Conservation (phyloP, 805 yeast genomes). For the Dipodascus albidus region DNA sequence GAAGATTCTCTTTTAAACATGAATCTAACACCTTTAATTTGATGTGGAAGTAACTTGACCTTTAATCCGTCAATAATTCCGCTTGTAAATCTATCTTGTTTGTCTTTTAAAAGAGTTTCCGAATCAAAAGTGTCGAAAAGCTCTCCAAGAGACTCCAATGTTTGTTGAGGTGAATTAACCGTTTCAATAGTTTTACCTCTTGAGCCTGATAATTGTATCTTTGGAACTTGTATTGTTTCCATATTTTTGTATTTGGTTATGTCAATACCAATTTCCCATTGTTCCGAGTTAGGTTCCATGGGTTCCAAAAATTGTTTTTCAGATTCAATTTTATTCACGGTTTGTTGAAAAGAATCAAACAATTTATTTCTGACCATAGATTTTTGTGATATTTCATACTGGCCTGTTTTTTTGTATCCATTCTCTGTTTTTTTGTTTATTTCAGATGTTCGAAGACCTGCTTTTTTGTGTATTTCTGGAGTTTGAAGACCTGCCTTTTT, state of each 20-base stretch:
- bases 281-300: constrained; percentile 15
- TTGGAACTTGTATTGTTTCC: constrained; percentile 2
- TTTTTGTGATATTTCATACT: too few species aligned
- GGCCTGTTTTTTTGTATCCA: too few species aligned
- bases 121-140: constrained; percentile 8
- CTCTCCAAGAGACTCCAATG: constrained; percentile 10
- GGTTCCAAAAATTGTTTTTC: constrained; percentile 10
- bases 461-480: background rate
- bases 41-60: constrained; percentile 35
- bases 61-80: constrained; percentile 27
- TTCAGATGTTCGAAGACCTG: too few species aligned
- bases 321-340: background rate
- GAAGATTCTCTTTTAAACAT: constrained; percentile 30
- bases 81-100: constrained; percentile 3
- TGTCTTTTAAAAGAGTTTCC: constrained; percentile 5
- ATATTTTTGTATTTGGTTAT: constrained; percentile 4
- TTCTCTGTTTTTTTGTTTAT: too few species aligned
- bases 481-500: too few species aligned
- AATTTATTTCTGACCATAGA: too few species aligned
- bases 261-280: constrained; percentile 14
- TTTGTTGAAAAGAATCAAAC: background rate
- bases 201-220: background rate
- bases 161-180: constrained; percentile 3
- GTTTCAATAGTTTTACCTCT: constrained; percentile 1
- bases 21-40: constrained; percentile 34